Evolutionary conservation across 805 yeast species (phyloP).

Genomic region (Saturnispora ahearnii): DNA sequence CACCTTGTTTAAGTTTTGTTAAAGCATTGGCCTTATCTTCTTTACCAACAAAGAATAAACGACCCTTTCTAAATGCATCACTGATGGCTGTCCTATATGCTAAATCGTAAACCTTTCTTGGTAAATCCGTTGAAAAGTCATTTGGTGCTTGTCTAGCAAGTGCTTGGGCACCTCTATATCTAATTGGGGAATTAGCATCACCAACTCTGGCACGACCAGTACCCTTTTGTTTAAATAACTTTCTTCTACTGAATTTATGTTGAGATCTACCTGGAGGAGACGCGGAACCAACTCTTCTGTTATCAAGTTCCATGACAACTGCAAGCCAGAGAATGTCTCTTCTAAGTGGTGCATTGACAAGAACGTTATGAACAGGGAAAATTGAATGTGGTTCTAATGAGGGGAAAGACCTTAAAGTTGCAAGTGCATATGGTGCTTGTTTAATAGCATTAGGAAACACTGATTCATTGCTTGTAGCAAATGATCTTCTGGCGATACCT

Average conservation of each 20-base stretch:
- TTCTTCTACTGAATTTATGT: slow-evolving; percentile 75
- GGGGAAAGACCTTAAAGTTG: slow-evolving; percentile 78
- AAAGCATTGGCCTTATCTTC: slow-evolving; percentile 17
- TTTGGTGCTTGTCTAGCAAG: slow-evolving; percentile 86
- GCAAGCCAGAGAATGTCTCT: slow-evolving; percentile 93
- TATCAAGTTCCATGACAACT: slow-evolving; percentile 85
- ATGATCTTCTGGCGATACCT: slow-evolving; percentile 1
- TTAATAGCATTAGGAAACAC: slow-evolving; percentile 24
- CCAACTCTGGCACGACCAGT: slow-evolving; percentile 94
- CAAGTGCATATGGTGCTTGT: slow-evolving; percentile 66
- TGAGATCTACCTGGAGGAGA: slow-evolving; percentile 82
- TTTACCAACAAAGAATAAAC: slow-evolving; percentile 59
- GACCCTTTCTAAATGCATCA: slow-evolving; percentile 69
- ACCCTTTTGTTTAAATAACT: slow-evolving; percentile 85
- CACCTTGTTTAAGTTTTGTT: slow-evolving; percentile 17
- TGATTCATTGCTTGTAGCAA: slow-evolving; percentile 1
- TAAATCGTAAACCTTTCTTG: slow-evolving; percentile 57
- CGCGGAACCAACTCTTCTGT: slow-evolving; percentile 79
- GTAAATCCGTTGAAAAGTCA: slow-evolving; percentile 74
- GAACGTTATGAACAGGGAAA: slow-evolving; percentile 65
- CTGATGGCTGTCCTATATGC: slow-evolving; percentile 82
- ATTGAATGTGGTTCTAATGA: slow-evolving; percentile 76
- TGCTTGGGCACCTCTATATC: slow-evolving; percentile 85
- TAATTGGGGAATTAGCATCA: slow-evolving; percentile 88
- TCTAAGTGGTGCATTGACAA: slow-evolving; percentile 69